phyloP scores from a whole-genome alignment of 2,329 filamentous ascomycete species.

The Aspergillus sp. region DNA sequence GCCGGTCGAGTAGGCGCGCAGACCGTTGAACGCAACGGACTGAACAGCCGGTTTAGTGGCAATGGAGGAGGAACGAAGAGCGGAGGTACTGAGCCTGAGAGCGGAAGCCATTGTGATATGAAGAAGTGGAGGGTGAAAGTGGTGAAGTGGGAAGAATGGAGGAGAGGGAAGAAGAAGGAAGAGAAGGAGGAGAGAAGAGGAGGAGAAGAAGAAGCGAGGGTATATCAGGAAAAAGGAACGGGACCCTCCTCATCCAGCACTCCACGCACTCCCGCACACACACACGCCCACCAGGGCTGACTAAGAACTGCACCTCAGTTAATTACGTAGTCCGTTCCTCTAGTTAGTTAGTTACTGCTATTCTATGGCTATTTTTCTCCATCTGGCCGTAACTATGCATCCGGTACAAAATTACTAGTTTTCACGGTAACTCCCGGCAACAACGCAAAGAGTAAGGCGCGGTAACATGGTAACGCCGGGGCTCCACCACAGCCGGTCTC shows the following conservation, averaged over 20 bases:
- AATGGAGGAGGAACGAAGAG: slow-evolving; percentile 68
- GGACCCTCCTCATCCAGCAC: too few relatives aligned
- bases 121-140: slow-evolving; percentile 23
- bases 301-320: slow-evolving; percentile 10
- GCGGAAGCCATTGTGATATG: slow-evolving; percentile 67
- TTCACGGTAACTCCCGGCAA: slow-evolving; percentile 11
- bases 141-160: slow-evolving; percentile 24
- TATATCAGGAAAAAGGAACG: too few relatives aligned
- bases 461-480: slow-evolving; percentile 18
- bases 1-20: slow-evolving; percentile 78
- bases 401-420: slow-evolving; percentile 20
- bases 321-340: too few relatives aligned
- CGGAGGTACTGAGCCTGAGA: slow-evolving; percentile 70
- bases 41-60: slow-evolving; percentile 60
- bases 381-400: slow-evolving; percentile 25
- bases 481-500: slow-evolving; percentile 16
- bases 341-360: slow-evolving; percentile 7
- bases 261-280: too few relatives aligned
- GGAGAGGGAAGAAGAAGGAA: slow-evolving; percentile 25
- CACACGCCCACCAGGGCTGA: not conserved
- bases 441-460: slow-evolving; percentile 1
- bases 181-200: slow-evolving; percentile 25
- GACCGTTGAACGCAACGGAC: slow-evolving; percentile 66
- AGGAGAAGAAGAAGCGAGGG: slow-evolving; percentile 13
- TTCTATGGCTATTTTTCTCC: slow-evolving; percentile 26